Evolutionary conservation across 2,329 filamentous ascomycete species (phyloP).

Genomic region (Neofusicoccum kwambonambiense): DNA sequence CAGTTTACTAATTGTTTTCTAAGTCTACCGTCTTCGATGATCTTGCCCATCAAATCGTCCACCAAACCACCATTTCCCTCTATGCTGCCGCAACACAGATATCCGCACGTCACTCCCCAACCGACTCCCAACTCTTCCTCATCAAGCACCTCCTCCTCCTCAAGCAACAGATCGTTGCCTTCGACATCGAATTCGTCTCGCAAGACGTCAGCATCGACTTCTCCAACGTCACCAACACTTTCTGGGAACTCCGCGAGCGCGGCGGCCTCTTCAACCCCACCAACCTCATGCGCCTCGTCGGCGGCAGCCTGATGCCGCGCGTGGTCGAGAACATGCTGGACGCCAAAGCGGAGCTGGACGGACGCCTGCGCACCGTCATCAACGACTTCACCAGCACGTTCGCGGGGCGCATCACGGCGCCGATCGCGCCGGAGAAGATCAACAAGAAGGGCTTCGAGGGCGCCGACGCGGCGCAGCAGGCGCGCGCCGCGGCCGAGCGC

Average conservation of each 20-base stretch:
- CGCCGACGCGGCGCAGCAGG: conserved; percentile 30
- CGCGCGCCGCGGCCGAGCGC: conserved; percentile 54
- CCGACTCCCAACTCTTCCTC: conserved; percentile 86
- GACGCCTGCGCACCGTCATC: conserved; percentile 60
- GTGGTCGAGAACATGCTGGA: conserved; percentile 72
- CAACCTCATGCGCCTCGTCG: conserved; percentile 60
- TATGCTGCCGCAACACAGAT: conserved; percentile 73
- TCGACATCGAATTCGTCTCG: conserved; percentile 80
- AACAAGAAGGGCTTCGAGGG: conserved; percentile 20
- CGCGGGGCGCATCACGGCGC: conserved; percentile 56
- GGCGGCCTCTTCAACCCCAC: conserved; percentile 66
- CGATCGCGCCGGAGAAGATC: conserved; percentile 32
- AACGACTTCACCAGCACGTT: conserved; percentile 64
- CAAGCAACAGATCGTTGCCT: conserved; percentile 92
- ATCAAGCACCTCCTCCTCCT: conserved; percentile 92
- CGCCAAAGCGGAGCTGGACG: conserved; percentile 67
- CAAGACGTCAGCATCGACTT: conserved; percentile 64
- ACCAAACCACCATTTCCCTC: conserved; percentile 83
- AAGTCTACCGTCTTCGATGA: conserved; percentile 69
- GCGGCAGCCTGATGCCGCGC: conserved; percentile 59
- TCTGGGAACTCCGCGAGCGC: conserved; percentile 65
- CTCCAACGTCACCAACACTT: conserved; percentile 63
- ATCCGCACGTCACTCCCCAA: conserved; percentile 60
- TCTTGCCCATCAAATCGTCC: conserved; percentile 77
- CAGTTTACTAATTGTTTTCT: conserved; percentile 20